phyloP scores from a whole-genome alignment of 2,329 filamentous ascomycete genomes.

The Beauveria asiatica region DNA sequence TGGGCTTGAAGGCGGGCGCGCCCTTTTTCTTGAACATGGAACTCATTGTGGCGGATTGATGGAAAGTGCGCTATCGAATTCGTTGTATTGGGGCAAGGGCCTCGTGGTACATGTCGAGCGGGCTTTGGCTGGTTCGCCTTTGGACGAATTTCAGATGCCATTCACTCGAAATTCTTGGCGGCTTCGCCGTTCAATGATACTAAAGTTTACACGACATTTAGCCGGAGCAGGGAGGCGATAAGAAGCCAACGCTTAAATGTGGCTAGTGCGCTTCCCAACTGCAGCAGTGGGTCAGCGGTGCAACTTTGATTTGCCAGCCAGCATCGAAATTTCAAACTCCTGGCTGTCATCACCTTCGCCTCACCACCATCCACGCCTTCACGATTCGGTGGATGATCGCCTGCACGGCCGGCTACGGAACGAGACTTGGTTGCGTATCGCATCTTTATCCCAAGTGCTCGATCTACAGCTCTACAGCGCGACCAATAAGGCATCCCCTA shows the following conservation, averaged over 20 bases:
- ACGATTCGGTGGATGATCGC: conserved; percentile 28
- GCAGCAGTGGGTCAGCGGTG: conserved; percentile 25
- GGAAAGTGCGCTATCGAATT: background rate
- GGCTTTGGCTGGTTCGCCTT: background rate
- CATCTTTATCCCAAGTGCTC: conserved; percentile 19
- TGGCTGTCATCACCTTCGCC: conserved; percentile 26
- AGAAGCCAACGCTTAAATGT: conserved; percentile 18
- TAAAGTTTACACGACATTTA: conserved; percentile 24
- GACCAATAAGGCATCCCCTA: conserved; percentile 11
- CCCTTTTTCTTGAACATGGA: conserved; percentile 61
- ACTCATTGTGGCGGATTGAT: conserved; percentile 40
- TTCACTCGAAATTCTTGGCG: conserved; percentile 21
- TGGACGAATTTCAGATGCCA: conserved; percentile 11
- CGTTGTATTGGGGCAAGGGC: background rate
- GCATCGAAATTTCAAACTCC: conserved; percentile 38
- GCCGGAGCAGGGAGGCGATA: conserved; percentile 25
- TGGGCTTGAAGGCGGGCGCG: conserved; percentile 60
- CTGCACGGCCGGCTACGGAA: conserved; percentile 23
- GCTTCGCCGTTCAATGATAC: conserved; percentile 12
- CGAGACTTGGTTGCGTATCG: conserved; percentile 27
- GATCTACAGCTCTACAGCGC: conserved; percentile 25
- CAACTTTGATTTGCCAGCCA: conserved; percentile 31
- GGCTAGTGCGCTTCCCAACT: conserved; percentile 28
- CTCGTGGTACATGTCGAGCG: conserved; percentile 3
- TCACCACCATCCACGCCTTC: conserved; percentile 25